Conservation (phyloP, 805 yeast species). For the Phaffomyces antillensis region DNA sequence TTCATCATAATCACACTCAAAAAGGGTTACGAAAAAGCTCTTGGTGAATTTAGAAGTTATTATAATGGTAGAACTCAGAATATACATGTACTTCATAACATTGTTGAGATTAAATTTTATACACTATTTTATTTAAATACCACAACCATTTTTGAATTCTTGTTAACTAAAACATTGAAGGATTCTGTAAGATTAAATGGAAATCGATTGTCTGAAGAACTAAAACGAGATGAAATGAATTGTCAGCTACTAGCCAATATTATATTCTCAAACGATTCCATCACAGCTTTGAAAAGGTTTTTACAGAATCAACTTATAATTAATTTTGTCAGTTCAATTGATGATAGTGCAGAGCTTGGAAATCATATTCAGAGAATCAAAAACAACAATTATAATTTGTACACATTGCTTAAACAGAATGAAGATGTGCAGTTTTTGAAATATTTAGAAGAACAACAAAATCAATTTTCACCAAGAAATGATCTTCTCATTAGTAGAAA, state of each 20-base stretch:
- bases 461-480: too few relatives aligned
- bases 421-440: not conserved
- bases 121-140: not conserved
- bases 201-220: too few relatives aligned
- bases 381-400: too few relatives aligned
- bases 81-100: too few relatives aligned
- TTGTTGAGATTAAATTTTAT: not conserved
- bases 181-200: not conserved
- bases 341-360: not conserved
- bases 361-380: too few relatives aligned
- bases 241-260: not conserved
- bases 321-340: too few relatives aligned
- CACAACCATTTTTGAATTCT: not conserved
- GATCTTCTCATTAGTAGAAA: too few relatives aligned
- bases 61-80: not conserved
- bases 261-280: not conserved
- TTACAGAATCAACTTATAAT: not conserved
- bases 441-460: not conserved
- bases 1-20: too few relatives aligned
- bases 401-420: too few relatives aligned
- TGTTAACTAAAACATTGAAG: too few relatives aligned
- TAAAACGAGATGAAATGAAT: not conserved
- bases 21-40: too few relatives aligned
- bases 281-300: not conserved
- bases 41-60: too few relatives aligned